Base-by-base conservation (phyloP, 2,329 filamentous ascomycete genomes). In the Colletotrichum higginsianum region DNA sequence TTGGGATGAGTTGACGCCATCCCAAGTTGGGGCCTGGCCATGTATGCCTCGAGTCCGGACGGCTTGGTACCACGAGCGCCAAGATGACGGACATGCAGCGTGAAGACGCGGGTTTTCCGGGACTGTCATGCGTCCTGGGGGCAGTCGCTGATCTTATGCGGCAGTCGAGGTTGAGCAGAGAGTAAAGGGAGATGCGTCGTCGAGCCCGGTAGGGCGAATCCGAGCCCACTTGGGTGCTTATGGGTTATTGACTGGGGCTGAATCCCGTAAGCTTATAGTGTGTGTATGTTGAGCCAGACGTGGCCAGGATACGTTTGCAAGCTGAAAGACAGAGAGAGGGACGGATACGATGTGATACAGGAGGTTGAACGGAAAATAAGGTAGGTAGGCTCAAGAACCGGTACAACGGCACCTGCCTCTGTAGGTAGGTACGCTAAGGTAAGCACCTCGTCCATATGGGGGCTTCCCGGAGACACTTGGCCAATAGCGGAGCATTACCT, bases 1-100 rank as follows among this genome's bases (percentile, higher is more conserved):
- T 63, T 71, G 16, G 64, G 52, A 58, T 53, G 65, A 63, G 44
- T 67, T 67, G 65, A 63, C 42, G 65, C 65, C 68, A 68, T 68
- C 58, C 52, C 57, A 63, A 60, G 53, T 55, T 21, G 15, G 42
- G 40, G 21, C 52, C 55, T 55, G 66, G 64, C 50, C 38, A 26
- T 38, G 46, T 26, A 26, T 38, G 46, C 23, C 50, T 30, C 15
- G 3, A 15, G 21, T 38, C 44, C 42, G 50, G 52, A 40, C 44
- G 63, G 26, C 53, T 49, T 23, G 61, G 50, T 42, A n/a, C 16
- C 60, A 26, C 42, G n/a, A 12, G 40, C 21, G 26, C 58, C 58
- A 40, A 50, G 60, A 62, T n/a, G 46, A 53, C n/a, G 21, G 60
- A 26, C 35, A 26, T 42, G 47, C 21, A 26, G 35, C 21, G 30